Conservation (phyloP, 2,329 filamentous ascomycete species). For the Cadophora malorum region DNA sequence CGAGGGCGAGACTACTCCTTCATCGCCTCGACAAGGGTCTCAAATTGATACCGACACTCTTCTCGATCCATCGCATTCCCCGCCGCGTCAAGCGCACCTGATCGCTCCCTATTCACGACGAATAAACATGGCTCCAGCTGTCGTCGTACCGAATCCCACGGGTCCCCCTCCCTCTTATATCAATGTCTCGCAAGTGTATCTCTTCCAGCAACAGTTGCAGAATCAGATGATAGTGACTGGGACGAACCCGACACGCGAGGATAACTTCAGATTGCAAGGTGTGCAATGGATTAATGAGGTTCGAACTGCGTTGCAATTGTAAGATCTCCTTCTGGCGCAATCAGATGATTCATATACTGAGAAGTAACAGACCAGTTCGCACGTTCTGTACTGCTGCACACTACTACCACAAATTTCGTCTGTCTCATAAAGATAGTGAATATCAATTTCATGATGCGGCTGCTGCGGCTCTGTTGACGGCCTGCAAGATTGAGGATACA, state of each 20-base stretch:
- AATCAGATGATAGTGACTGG: conserved; percentile 72
- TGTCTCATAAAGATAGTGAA: conserved; percentile 83
- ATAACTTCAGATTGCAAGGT: conserved; percentile 81
- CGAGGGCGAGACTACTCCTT: not conserved
- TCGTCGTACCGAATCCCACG: conserved; percentile 11
- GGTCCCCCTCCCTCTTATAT: conserved; percentile 46
- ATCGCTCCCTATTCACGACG: conserved; percentile 17
- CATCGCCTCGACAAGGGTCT: not conserved
- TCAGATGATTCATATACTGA: conserved; percentile 14
- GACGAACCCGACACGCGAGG: conserved; percentile 79
- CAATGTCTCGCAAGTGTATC: conserved; percentile 67
- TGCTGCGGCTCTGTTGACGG: conserved; percentile 85
- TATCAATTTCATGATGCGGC: conserved; percentile 89
- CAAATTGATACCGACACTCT: not conserved
- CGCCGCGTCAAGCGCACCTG: not conserved
- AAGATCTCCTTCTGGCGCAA: conserved; percentile 46
- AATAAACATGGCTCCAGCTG: conserved; percentile 14
- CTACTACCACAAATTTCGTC: conserved; percentile 93
- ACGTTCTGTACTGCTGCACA: conserved; percentile 91
- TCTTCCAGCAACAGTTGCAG: conserved; percentile 81
- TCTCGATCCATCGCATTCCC: too few relatives aligned
- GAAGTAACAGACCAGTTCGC: conserved; percentile 72
- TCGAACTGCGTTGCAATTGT: conserved; percentile 80
- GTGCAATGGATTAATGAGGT: conserved; percentile 89
- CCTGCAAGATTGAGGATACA: conserved; percentile 97